Evolutionary conservation across 1,284 basidiomycete genomes (phyloP), one percentile per base, ranked within the genome.

Genomic region (Veloboletus limbatus): DNA sequence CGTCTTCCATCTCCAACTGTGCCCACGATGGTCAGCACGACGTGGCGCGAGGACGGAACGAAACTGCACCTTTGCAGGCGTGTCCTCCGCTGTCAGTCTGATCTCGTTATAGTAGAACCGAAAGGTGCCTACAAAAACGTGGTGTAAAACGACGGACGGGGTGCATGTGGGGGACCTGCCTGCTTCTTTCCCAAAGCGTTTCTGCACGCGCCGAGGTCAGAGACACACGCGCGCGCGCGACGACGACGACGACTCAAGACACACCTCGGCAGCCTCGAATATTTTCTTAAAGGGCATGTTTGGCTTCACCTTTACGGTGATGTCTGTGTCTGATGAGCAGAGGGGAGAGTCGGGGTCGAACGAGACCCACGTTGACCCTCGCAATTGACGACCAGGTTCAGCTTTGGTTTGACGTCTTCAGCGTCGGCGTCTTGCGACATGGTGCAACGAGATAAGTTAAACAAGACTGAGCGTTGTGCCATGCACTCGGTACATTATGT

Each of bases 361-460:
- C 9, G 2, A 21, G 35, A 65, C 73, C 49, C 24, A 74, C 71
- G 60, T 48, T 69, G 66, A 8, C 74, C 77, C 45, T 82, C 79
- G 49, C 73, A 77, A 22, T 65, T 61, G 51, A 85, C 69, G 41
- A 68, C 65, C 22, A 86, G 61, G 58, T 78, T 82, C 36, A 86
- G 67, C 54, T 86, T 86, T 9, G 83, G 82, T 59, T 85, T 86
- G 25, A 80, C 75, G 47, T 85, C 82, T 56, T 81, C 79, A 21
- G 67, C 62, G 51, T 78, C 78, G 30, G 66, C 58, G 51, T 78
- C 78, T 60, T 74, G 73, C 3, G 74, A 75, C 78, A 79, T 79
- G 48, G 31, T 43, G 17, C 16, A 45, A 30, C 8, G 10, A 34
- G 14, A 39, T 26, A 39, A 30, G 21, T n/a, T n/a, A n/a, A n/a